Base-by-base conservation (phyloP, 495 filamentous ascomycete genomes). In the Penicillium bialowiezense region DNA sequence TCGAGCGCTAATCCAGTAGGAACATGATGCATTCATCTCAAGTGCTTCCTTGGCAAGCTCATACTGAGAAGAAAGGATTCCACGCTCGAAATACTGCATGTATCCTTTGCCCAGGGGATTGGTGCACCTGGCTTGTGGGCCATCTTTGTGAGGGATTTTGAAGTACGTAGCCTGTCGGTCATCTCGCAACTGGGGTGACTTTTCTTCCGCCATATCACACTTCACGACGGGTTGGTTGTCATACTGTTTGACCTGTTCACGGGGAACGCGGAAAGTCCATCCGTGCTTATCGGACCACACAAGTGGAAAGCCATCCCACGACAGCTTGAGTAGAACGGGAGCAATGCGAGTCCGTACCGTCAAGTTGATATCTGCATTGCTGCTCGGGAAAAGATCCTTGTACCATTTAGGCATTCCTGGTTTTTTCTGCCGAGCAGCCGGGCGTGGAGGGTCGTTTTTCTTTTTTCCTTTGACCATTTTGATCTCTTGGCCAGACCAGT, bases 11-110 rank as follows among this genome's bases (percentile, higher is more conserved):
- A 97, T 97, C 93, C 93, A 99, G 68, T 99, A 99, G 1, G 91
- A 96, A 60, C 93, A 99, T 0, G 89, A 91, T 2, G 91, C 90
- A 59, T 99, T 99, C 95, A 97, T 97, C 47, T 97, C 87, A 44
- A 97, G 74, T 5, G 93, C 93, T 62, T 96, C 90, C 57, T 91
- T 95, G 0, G 93, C 93, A 58, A 96, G 90, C 0, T 83, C 68
- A 63, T 84, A 96, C 58, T 96, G 88, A 14, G 90, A 96, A 5
- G 86, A 84, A 5, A 99, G 72, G 14, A 77, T 89, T 1, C 90
- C 91, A 20, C 86, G 88, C 58, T 97, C 95, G 58, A 97, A 97
- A 61, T 95, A 96, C 39, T 80, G 66, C 44, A 95, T 76, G 57
- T 96, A 99, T 8, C 84, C 76, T 69, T 99, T 99, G 1, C 91